A percentile compares a stretch with the other conserved stretches of the same genome.
These are phyloP conservation scores for Naegleria fowleri DNA, from an alignment of 208 protist genomes.

Conservation along the genomic window DNA sequence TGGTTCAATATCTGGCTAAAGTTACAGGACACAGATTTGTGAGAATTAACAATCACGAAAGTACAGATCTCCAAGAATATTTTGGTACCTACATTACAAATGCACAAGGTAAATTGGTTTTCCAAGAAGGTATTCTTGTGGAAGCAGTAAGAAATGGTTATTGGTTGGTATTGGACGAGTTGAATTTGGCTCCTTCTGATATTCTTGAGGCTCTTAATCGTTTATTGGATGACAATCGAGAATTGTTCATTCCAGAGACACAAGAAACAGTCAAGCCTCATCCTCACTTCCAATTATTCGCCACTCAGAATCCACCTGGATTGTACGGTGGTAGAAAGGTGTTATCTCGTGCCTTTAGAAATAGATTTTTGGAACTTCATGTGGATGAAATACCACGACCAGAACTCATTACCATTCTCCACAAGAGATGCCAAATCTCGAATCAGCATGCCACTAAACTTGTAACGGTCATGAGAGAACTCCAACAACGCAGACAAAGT, in stretches of 20 bases:
- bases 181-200: slow-evolving; percentile 99
- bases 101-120: slow-evolving; percentile 86
- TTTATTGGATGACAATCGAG: slow-evolving; percentile 99
- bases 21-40: slow-evolving; percentile 96
- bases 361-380: slow-evolving; percentile 98
- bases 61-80: slow-evolving; percentile 99
- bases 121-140: slow-evolving; percentile 92
- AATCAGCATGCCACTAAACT: slow-evolving; percentile 82
- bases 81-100: slow-evolving; percentile 95
- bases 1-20: slow-evolving; percentile 97
- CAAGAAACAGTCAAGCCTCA: slow-evolving; percentile 95
- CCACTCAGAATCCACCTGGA: slow-evolving; percentile 99
- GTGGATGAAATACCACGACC: slow-evolving; percentile 96
- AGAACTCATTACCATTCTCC: slow-evolving; percentile 94
- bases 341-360: slow-evolving; percentile 98
- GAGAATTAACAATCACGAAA: slow-evolving; percentile 99
- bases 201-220: slow-evolving; percentile 99
- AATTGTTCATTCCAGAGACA: slow-evolving; percentile 98
- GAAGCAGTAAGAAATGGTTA: slow-evolving; percentile 91
- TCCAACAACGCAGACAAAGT: slow-evolving; percentile 79
- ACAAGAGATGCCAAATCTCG: slow-evolving; percentile 84
- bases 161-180: slow-evolving; percentile 99
- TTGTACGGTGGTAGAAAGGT: slow-evolving; percentile 93
- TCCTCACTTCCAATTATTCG: slow-evolving; percentile 98
- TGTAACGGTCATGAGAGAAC: slow-evolving; percentile 85